Percentiles rank a stretch among this genome's conserved stretches.
Conservation (phyloP, 2,329 filamentous ascomycete genomes). For the Myriosclerotinia duriaeana region DNA sequence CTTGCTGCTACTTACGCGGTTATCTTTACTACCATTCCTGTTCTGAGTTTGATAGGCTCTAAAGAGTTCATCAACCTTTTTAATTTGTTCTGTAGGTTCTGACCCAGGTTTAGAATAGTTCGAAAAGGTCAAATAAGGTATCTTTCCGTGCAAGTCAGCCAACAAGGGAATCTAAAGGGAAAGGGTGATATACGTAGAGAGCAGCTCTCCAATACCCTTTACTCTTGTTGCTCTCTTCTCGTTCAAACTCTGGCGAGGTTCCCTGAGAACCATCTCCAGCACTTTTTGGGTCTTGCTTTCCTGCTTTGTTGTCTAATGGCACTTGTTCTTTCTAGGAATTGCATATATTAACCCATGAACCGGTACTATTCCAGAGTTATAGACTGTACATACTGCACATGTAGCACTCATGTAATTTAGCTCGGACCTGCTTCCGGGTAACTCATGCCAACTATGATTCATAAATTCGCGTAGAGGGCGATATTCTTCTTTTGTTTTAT, state of each 20-base stretch:
- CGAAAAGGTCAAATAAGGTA: constrained; percentile 1
- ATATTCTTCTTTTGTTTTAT: neutral
- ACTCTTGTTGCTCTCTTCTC: neutral
- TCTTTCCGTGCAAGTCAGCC: neutral
- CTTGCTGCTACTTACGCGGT: no score
- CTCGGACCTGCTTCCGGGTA: neutral
- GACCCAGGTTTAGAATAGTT: neutral
- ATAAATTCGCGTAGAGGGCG: neutral
- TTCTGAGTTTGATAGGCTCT: neutral
- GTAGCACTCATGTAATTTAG: neutral
- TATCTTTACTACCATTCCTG: neutral
- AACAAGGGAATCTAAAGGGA: neutral
- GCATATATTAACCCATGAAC: neutral
- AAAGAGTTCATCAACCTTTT: neutral
- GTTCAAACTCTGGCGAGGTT: neutral
- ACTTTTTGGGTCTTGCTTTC: neutral
- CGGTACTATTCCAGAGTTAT: neutral
- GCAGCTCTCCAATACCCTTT: neutral
- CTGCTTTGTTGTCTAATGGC: neutral
- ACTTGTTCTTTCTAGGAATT: neutral
- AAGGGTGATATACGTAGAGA: neutral
- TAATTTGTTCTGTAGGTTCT: neutral
- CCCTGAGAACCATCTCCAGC: neutral
- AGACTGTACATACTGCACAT: neutral
- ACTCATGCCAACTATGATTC: neutral